A percentile compares a stretch with the other conserved stretches of the same genome.
phyloP scores from a whole-genome alignment of 495 filamentous ascomycete genomes.

The Parmelia sp. region DNA sequence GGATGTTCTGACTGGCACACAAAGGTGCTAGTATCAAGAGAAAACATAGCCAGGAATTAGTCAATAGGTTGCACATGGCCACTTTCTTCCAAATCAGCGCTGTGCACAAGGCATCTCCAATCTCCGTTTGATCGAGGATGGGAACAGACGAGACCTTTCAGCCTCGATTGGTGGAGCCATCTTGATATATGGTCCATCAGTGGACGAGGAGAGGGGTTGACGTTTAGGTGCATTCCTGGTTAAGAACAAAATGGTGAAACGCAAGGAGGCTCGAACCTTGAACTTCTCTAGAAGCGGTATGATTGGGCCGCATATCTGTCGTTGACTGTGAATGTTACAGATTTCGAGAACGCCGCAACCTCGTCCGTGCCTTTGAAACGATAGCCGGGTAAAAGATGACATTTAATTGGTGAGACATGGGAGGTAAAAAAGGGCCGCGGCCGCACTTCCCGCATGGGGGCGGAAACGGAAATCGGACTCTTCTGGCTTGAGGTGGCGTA shows the following conservation, averaged over 20 bases:
- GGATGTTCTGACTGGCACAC: not conserved
- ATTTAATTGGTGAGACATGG: not conserved
- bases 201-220: not conserved
- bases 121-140: not conserved
- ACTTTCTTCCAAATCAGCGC: not conserved
- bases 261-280: not conserved
- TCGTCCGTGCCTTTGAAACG: not conserved
- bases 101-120: not conserved
- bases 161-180: not conserved
- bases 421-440: not conserved
- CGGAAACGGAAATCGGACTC: not conserved
- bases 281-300: not conserved
- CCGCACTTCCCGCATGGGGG: not conserved
- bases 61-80: not conserved
- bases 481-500: not conserved
- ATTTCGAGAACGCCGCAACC: not conserved
- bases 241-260: not conserved
- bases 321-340: not conserved
- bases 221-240: not conserved
- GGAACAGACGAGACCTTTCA: not conserved
- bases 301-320: not conserved
- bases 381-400: not conserved
- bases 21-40: not conserved
- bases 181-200: not conserved
- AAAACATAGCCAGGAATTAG: not conserved